phyloP scores from a whole-genome alignment of 1,139 yeast species.

The Kodamaea plutei region DNA sequence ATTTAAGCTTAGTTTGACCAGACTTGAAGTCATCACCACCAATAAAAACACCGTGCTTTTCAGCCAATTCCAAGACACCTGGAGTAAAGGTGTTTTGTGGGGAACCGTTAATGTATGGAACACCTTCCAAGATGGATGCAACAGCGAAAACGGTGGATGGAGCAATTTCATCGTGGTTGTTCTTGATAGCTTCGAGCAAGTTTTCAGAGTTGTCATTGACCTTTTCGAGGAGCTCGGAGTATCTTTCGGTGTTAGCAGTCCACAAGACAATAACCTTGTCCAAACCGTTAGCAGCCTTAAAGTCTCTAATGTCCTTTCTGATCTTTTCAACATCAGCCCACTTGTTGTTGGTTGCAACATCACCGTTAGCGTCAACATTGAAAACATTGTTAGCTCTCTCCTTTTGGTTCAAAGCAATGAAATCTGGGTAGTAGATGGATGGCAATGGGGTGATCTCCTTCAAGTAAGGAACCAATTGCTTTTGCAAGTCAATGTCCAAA shows the following conservation, averaged over 20 bases:
- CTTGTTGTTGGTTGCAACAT: constrained; percentile 56
- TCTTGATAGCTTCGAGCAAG: constrained; percentile 68
- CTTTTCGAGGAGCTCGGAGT: constrained; percentile 70
- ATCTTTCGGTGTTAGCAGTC: constrained; percentile 98
- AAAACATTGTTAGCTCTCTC: constrained; percentile 87
- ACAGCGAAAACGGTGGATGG: constrained; percentile 93
- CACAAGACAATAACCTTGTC: constrained; percentile 89
- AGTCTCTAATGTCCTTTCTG: constrained; percentile 77
- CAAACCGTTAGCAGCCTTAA: constrained; percentile 67
- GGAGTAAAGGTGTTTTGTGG: constrained; percentile 98
- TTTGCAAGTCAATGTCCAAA: constrained; percentile 79
- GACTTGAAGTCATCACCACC: constrained; percentile 98
- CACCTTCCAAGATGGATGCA: constrained; percentile 82
- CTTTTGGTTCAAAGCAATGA: constrained; percentile 91
- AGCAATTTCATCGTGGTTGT: constrained; percentile 76
- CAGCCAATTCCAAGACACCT: constrained; percentile 88
- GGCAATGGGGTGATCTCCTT: constrained; percentile 67
- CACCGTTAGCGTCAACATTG: constrained; percentile 52
- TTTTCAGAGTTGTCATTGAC: constrained; percentile 88
- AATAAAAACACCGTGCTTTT: constrained; percentile 67
- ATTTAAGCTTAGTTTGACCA: constrained; percentile 93
- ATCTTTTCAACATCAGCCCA: constrained; percentile 89
- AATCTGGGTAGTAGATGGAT: constrained; percentile 91
- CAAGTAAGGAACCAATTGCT: constrained; percentile 66
- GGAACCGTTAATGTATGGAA: constrained; percentile 92